Conservation (phyloP, 352 stramenopile species). For the Pythium rhizo-oryzae region DNA sequence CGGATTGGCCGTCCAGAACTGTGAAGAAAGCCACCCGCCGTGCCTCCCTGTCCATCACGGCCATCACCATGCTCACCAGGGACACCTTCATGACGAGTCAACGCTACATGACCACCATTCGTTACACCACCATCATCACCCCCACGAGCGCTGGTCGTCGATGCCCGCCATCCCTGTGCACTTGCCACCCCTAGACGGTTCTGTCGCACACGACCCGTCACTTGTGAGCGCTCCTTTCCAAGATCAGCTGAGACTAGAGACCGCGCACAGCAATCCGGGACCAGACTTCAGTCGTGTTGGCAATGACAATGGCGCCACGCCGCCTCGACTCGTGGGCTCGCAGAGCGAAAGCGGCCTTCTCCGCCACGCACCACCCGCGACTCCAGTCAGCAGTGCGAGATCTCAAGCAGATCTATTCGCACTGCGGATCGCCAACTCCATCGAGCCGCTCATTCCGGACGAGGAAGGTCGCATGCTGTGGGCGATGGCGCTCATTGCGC, state of each 20-base stretch:
- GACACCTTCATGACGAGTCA: conserved; percentile 23
- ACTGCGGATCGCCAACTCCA: conserved; percentile 55
- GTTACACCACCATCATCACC: conserved; percentile 12
- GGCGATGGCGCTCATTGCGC: conserved; percentile 65
- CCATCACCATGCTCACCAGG: conserved; percentile 6
- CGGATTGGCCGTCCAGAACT: conserved; percentile 51
- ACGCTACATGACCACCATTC: conserved; percentile 29
- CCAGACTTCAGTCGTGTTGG: neutral
- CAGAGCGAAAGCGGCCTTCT: conserved; percentile 47
- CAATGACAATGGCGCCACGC: neutral
- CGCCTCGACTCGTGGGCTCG: conserved; percentile 27
- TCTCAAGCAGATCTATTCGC: conserved; percentile 48
- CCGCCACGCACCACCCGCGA: neutral
- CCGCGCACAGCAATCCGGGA: conserved; percentile 26
- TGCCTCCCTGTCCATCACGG: conserved; percentile 11
- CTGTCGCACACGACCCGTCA: neutral
- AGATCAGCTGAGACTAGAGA: conserved; percentile 19
- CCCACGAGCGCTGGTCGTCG: conserved; percentile 31
- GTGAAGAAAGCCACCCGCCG: conserved; percentile 18
- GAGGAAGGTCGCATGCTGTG: conserved; percentile 64
- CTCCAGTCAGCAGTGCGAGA: neutral
- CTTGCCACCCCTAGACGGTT: neutral
- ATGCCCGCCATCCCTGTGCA: conserved; percentile 28
- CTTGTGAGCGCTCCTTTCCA: conserved; percentile 6
- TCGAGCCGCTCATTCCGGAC: conserved; percentile 43